Evolutionary conservation across 352 stramenopile species (phyloP).

Genomic region (Phytophthora macrochlamydospora): DNA sequence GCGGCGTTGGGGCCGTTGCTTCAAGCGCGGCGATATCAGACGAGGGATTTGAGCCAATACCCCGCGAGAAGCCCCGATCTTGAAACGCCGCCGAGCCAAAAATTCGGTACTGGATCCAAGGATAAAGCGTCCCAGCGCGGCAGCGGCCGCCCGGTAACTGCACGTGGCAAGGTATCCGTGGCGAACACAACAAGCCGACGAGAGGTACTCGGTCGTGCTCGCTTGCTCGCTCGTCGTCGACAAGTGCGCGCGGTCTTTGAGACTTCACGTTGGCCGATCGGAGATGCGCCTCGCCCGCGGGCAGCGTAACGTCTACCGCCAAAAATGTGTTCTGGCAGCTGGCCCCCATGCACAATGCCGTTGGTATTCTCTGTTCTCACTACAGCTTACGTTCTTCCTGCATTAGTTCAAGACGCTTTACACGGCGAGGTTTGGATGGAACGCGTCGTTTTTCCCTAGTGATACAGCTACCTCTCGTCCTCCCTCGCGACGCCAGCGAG

Average conservation of each 20-base stretch:
- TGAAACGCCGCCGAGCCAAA: slow-evolving; percentile 32
- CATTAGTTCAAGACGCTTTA: neutral
- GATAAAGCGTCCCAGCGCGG: slow-evolving; percentile 1
- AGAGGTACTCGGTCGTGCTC: neutral
- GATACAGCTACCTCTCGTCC: slow-evolving; percentile 26
- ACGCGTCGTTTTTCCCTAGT: slow-evolving; percentile 41
- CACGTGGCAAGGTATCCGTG: no score
- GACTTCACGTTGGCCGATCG: slow-evolving; percentile 12
- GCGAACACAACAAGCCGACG: no score
- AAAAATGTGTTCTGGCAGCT: slow-evolving; percentile 19
- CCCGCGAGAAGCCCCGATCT: slow-evolving; percentile 15
- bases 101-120: slow-evolving; percentile 19
- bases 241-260: slow-evolving; percentile 18
- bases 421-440: slow-evolving; percentile 14
- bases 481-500: slow-evolving; percentile 4
- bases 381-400: no score
- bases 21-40: slow-evolving; percentile 31
- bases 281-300: neutral
- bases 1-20: slow-evolving; percentile 3
- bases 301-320: slow-evolving; percentile 11
- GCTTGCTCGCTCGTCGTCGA: slow-evolving; percentile 1
- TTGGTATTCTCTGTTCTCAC: no score
- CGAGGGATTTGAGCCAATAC: slow-evolving; percentile 32
- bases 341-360: neutral
- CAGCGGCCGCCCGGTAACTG: slow-evolving; percentile 1